Conservation (phyloP, 345 rosid genomes). For the Brassica incana region DNA sequence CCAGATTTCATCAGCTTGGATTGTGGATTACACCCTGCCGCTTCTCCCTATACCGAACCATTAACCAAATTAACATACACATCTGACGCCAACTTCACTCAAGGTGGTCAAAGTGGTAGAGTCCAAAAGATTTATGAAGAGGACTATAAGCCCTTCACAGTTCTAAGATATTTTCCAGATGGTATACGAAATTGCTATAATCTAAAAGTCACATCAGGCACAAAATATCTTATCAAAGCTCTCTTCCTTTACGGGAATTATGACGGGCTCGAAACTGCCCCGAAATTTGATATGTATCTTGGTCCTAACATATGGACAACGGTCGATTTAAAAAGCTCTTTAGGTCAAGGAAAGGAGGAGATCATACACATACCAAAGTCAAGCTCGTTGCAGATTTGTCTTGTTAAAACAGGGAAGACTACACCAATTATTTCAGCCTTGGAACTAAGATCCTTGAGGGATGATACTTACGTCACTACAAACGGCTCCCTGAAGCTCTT, state of each 20-base stretch:
- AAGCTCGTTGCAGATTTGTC: background rate
- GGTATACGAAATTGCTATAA: slow-evolving; percentile 49
- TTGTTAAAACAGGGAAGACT: slow-evolving; percentile 26
- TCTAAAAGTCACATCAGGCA: slow-evolving; percentile 7
- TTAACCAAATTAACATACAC: slow-evolving; percentile 28
- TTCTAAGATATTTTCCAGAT: slow-evolving; percentile 42
- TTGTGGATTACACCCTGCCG: slow-evolving; percentile 39
- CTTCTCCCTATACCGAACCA: slow-evolving; percentile 30
- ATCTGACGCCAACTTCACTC: slow-evolving; percentile 41
- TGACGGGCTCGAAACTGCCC: slow-evolving; percentile 33
- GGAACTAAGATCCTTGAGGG: slow-evolving; percentile 46
- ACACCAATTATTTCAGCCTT: slow-evolving; percentile 51
- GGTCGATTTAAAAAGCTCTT: background rate
- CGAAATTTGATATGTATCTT: slow-evolving; percentile 41
- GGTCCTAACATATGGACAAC: slow-evolving; percentile 50
- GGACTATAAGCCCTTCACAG: slow-evolving; percentile 12
- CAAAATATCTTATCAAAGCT: slow-evolving; percentile 43
- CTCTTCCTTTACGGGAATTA: slow-evolving; percentile 49
- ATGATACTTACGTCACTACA: slow-evolving; percentile 11
- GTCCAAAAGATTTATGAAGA: slow-evolving; percentile 11
- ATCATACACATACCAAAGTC: background rate
- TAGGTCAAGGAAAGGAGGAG: background rate
- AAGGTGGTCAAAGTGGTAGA: slow-evolving; percentile 34
- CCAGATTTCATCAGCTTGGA: slow-evolving; percentile 53
- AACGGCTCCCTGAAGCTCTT: slow-evolving; percentile 33